Evolutionary conservation across 208 protist genomes (phyloP).

Genomic region (Trichomonas vaginalis): DNA sequence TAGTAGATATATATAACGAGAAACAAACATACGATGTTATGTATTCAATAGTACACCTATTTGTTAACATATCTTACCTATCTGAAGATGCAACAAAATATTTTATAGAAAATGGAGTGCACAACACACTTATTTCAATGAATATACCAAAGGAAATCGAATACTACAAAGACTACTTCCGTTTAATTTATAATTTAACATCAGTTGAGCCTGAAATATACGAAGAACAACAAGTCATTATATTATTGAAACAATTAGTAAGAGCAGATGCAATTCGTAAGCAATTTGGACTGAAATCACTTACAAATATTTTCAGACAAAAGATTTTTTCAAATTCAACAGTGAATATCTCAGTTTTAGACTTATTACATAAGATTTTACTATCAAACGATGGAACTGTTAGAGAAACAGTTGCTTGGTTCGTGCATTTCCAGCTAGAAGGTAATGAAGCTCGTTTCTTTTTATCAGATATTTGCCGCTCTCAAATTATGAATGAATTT

Average conservation of each 20-base stretch:
- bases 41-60: background rate
- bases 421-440: background rate
- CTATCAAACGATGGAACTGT: background rate
- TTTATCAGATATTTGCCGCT: background rate
- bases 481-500: background rate
- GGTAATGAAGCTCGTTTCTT: background rate
- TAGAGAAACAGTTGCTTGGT: background rate
- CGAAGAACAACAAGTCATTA: background rate
- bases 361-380: background rate
- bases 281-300: background rate
- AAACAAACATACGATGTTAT: background rate
- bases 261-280: background rate
- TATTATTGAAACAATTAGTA: background rate
- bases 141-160: background rate
- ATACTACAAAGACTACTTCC: background rate
- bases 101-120: background rate
- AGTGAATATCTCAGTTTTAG: background rate
- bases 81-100: background rate
- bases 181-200: background rate
- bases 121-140: background rate
- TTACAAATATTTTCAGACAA: background rate
- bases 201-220: background rate
- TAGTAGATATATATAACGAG: background rate
- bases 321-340: background rate
- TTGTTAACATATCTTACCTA: background rate